Conservation (phyloP, 129 eudicot species). For the Centrapalus pauciflorus region DNA sequence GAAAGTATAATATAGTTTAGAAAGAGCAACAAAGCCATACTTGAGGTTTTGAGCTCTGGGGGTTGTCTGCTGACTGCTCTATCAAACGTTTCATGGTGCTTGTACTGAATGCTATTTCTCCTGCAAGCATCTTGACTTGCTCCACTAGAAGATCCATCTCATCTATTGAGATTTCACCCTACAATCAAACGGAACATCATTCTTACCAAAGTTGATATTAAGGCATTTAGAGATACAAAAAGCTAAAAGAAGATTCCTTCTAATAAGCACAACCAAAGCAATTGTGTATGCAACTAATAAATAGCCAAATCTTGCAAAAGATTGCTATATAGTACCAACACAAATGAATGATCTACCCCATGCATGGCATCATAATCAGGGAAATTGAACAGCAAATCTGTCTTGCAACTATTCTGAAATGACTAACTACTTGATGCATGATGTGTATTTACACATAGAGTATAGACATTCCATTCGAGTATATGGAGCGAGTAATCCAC, state of each 20-base stretch:
- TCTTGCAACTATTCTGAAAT: neutral
- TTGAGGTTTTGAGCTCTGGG: conserved; percentile 70
- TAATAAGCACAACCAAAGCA: neutral
- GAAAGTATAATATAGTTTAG: neutral
- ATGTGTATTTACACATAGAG: neutral
- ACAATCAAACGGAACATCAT: conserved; percentile 10
- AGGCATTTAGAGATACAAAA: neutral
- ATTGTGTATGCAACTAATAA: no score
- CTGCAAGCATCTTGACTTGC: conserved; percentile 64
- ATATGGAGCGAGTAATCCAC: neutral
- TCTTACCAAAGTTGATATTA: neutral
- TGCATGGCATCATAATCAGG: neutral
- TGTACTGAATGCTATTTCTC: conserved; percentile 58
- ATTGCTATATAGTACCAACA: neutral
- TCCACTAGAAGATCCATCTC: conserved; percentile 56
- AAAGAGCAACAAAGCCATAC: conserved; percentile 18
- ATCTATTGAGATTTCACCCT: conserved; percentile 51
- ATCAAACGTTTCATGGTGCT: conserved; percentile 53
- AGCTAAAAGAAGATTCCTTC: neutral
- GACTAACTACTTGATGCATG: neutral
- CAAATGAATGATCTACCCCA: neutral
- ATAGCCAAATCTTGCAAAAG: neutral
- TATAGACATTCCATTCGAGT: neutral
- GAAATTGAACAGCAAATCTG: neutral
- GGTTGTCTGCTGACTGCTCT: conserved; percentile 56